These are phyloP conservation scores for Lathyrus aphaca DNA, from an alignment of 306 rosid species.

Conservation along the genomic window DNA sequence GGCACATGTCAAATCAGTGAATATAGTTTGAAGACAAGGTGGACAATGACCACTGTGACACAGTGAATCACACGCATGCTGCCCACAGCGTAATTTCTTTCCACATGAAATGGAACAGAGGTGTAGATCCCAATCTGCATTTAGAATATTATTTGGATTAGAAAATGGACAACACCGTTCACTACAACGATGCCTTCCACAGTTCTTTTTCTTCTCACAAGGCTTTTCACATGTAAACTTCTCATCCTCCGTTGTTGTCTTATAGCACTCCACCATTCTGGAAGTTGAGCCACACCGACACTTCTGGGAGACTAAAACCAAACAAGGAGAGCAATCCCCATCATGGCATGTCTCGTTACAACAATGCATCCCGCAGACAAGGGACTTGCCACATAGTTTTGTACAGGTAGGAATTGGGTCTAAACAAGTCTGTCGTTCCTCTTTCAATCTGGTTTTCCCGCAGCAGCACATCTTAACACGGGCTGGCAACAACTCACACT, in stretches of 20 bases:
- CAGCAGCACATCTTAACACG: constrained; percentile 68
- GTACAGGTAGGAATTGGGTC: constrained; percentile 86
- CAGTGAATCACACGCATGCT: constrained; percentile 75
- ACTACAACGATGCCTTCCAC: constrained; percentile 93
- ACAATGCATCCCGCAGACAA: constrained; percentile 67
- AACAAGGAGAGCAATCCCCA: constrained; percentile 81
- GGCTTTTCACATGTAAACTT: constrained; percentile 76
- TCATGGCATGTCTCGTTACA: constrained; percentile 72
- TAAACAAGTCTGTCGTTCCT: constrained; percentile 67
- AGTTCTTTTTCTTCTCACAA: constrained; percentile 82
- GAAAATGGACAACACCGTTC: constrained; percentile 86
- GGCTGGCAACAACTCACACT: constrained; percentile 64
- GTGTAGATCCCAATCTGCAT: constrained; percentile 83
- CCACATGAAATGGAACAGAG: constrained; percentile 78
- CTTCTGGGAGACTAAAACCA: constrained; percentile 67
- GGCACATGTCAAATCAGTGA: constrained; percentile 80
- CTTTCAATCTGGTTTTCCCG: constrained; percentile 74
- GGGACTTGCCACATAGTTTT: constrained; percentile 62
- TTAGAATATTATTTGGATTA: constrained; percentile 45
- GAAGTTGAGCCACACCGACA: constrained; percentile 82
- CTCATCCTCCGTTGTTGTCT: constrained; percentile 52
- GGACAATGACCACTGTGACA: constrained; percentile 97
- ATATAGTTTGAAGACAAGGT: constrained; percentile 88
- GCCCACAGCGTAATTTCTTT: constrained; percentile 83
- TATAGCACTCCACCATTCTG: constrained; percentile 70